Evolutionary conservation across 2,329 filamentous ascomycete species (phyloP), one percentile per base, ranked within the genome.

Genomic region (Sarocladiaceae sp.): DNA sequence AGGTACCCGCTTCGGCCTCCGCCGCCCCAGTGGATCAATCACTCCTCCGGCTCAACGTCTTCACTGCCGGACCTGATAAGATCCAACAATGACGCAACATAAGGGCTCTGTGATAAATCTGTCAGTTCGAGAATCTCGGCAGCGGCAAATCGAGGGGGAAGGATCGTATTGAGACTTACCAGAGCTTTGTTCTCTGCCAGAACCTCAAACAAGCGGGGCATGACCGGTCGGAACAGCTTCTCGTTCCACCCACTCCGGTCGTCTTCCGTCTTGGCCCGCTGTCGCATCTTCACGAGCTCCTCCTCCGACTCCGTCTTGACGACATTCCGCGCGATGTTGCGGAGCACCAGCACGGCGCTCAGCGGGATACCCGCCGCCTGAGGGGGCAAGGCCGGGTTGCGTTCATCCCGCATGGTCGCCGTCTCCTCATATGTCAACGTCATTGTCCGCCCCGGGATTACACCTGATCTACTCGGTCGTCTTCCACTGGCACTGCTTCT

Each of bases 341-440:
- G 78, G 35, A 93, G 72, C 27, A 93, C 84, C 21, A 91, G 70
- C 12, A 85, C 82, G 2, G 85, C 83, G 45, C 83, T 86, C 6
- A 91, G 71, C n/a, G 87, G 85, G 27, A 91, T 82, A 4, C 87
- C 87, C 1, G 83, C 83, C 2, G 86, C 82, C 55, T 88, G 76
- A 2, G 73, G 67, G 4, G 72, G 65, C 7, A 69, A 70, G 48
- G 80, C 75, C 10, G 74, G 73, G 49, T 79, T 78, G 37, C 73
- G 67, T 58, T 80, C 76, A 53, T 81, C 77, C 10, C 73, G 71
- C 26, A 70, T 68, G 29, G 69, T 71, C 34, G 69, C 61, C 3
- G 80, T 83, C 56, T 79, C 72, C 49, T 81, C 74, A 54, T 69
- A 74, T 2, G 67, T 64, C 23, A 82, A 60, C 5, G 64, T 62